Percentiles rank a stretch among this genome's conserved stretches.
Evolutionary conservation across 345 rosid genomes (phyloP).

Genomic region (Brassica juncea): DNA sequence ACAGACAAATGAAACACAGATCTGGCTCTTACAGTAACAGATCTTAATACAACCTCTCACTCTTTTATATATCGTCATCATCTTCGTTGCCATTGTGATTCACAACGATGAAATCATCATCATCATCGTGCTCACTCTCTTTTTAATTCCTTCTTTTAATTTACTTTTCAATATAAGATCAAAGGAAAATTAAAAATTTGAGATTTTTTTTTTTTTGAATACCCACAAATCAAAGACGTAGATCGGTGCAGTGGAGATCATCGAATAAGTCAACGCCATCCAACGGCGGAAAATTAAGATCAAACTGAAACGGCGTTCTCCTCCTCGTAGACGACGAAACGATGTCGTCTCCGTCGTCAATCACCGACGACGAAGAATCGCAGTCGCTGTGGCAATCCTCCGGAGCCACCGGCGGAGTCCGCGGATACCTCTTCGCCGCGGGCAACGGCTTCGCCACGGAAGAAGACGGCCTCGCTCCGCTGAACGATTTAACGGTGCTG

Average conservation of each 20-base stretch:
- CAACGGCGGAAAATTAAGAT: constrained; percentile 89
- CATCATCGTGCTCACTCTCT: constrained; percentile 22
- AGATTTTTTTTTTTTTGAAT: background rate
- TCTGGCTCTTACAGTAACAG: constrained; percentile 42
- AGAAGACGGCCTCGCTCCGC: constrained; percentile 64
- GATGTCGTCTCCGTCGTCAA: constrained; percentile 58
- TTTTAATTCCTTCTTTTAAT: background rate
- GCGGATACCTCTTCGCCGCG: constrained; percentile 48
- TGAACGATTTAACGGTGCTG: constrained; percentile 92
- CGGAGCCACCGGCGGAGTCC: constrained; percentile 64
- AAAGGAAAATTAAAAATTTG: constrained; percentile 35
- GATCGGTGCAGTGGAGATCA: constrained; percentile 77
- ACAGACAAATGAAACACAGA: constrained; percentile 34
- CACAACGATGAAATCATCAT: constrained; percentile 4
- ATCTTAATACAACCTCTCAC: constrained; percentile 32
- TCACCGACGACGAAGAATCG: constrained; percentile 90
- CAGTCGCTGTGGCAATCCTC: constrained; percentile 95
- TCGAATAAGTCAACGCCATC: constrained; percentile 55
- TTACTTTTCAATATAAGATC: constrained; percentile 37
- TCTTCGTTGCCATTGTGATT: constrained; percentile 14
- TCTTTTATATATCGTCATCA: constrained; percentile 26
- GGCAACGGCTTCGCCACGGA: constrained; percentile 37
- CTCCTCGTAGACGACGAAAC: constrained; percentile 54
- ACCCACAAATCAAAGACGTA: constrained; percentile 60
- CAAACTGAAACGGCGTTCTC: constrained; percentile 57